phyloP scores from a whole-genome alignment of 306 rosid species.

The Dalbergia oliveri region DNA sequence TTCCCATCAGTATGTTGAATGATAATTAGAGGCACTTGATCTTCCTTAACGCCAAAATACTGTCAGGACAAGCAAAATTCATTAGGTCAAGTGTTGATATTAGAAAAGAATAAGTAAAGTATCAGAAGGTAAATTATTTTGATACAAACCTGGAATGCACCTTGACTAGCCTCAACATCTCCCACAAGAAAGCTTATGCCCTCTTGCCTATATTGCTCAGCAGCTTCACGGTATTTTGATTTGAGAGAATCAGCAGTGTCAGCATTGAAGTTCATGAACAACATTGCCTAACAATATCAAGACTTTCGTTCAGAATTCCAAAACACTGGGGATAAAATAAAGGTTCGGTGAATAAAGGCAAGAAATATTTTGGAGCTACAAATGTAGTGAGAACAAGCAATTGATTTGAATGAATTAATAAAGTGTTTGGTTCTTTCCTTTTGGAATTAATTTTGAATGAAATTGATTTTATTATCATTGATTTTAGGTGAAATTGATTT shows the following conservation, averaged over 20 bases:
- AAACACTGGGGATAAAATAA: not conserved
- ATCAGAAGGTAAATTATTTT: not conserved
- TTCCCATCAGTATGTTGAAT: conserved; percentile 64
- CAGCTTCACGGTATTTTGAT: conserved; percentile 70
- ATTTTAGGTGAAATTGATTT: too few species aligned
- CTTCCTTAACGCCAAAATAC: conserved; percentile 81
- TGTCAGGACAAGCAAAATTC: conserved; percentile 43
- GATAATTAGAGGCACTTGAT: conserved; percentile 77
- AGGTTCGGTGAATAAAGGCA: not conserved
- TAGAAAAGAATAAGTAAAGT: not conserved
- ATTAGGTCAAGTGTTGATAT: conserved; percentile 35
- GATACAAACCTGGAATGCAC: conserved; percentile 75
- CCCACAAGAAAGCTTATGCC: conserved; percentile 77
- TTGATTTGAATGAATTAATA: not conserved
- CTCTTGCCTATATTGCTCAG: conserved; percentile 68
- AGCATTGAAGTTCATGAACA: conserved; percentile 72
- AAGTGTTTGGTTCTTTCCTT: too few species aligned
- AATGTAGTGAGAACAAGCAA: not conserved
- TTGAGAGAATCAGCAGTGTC: conserved; percentile 65
- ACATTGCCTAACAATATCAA: conserved; percentile 66
- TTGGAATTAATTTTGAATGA: too few species aligned
- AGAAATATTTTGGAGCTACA: not conserved
- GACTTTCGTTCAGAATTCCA: conserved; percentile 32
- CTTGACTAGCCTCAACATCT: conserved; percentile 71
- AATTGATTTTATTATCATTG: too few species aligned